A percentile compares a stretch with the other conserved stretches of the same genome.
Conservation (phyloP, 257 asterid species). For the Capsicum baccatum region DNA sequence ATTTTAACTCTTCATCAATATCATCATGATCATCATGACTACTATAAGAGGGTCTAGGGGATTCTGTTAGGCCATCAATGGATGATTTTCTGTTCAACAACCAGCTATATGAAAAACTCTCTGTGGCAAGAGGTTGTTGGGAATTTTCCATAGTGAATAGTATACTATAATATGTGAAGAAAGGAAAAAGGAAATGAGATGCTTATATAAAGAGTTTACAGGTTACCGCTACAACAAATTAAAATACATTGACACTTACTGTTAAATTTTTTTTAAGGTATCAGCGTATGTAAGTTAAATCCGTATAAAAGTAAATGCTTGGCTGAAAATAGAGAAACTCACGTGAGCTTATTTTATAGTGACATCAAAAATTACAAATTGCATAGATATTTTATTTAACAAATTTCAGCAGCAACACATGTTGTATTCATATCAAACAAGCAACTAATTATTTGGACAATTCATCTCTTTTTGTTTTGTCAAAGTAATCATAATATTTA, state of each 20-base stretch:
- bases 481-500: not conserved
- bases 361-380: constrained; percentile 21
- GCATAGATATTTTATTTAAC: not conserved
- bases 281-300: not conserved
- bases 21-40: not conserved
- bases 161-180: not conserved
- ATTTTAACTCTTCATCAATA: not conserved
- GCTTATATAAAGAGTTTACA: constrained; percentile 26
- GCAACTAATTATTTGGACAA: not conserved
- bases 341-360: constrained; percentile 25
- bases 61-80: constrained; percentile 34
- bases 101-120: constrained; percentile 81
- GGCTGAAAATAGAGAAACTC: not conserved
- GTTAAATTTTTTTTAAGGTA: not conserved
- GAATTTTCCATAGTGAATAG: constrained; percentile 55
- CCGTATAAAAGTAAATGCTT: not conserved
- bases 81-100: constrained; percentile 45
- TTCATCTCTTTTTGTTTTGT: not conserved
- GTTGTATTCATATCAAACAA: constrained; percentile 21
- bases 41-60: constrained; percentile 26
- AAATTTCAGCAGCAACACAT: constrained; percentile 9
- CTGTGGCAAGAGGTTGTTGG: constrained; percentile 57
- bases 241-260: not conserved
- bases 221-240: not conserved
- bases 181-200: constrained; percentile 26